These are phyloP conservation scores for Thermothelomyces thermophilus DNA, from an alignment of 2,329 filamentous ascomycete genomes.

Conservation along the genomic window DNA sequence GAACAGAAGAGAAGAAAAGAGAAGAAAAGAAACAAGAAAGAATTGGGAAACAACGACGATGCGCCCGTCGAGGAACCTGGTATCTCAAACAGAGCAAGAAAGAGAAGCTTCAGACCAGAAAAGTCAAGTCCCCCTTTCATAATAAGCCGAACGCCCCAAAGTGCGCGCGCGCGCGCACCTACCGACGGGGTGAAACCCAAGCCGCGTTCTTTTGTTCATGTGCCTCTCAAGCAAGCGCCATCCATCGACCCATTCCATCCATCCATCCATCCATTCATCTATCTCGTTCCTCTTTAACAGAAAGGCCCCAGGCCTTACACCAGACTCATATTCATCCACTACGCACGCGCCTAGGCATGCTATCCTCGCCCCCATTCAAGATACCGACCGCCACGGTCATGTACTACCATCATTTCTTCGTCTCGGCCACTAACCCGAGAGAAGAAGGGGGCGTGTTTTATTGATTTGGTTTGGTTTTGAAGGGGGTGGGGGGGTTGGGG, in stretches of 20 bases:
- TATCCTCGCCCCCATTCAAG: too few species aligned
- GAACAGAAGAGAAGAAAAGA: background rate
- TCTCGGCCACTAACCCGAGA: too few species aligned
- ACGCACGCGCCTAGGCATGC: too few species aligned
- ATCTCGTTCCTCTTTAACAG: too few species aligned
- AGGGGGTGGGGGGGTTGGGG: too few species aligned
- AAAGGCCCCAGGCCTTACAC: too few species aligned
- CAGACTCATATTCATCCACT: too few species aligned
- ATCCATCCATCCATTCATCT: background rate
- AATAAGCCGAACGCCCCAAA: background rate
- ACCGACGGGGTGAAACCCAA: background rate
- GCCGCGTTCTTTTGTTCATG: background rate
- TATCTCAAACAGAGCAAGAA: conserved; percentile 6
- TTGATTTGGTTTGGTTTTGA: too few species aligned
- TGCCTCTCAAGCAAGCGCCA: background rate
- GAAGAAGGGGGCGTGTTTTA: too few species aligned
- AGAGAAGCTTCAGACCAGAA: background rate
- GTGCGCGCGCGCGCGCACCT: background rate
- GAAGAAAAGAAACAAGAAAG: background rate
- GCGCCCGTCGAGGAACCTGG: conserved; percentile 6
- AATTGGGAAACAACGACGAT: conserved; percentile 1
- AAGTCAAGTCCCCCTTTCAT: background rate
- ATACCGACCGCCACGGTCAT: too few species aligned
- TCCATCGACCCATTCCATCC: background rate
- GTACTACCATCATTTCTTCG: too few species aligned